Conservation (phyloP, 306 rosid genomes). For the Cucurbita moschata region DNA sequence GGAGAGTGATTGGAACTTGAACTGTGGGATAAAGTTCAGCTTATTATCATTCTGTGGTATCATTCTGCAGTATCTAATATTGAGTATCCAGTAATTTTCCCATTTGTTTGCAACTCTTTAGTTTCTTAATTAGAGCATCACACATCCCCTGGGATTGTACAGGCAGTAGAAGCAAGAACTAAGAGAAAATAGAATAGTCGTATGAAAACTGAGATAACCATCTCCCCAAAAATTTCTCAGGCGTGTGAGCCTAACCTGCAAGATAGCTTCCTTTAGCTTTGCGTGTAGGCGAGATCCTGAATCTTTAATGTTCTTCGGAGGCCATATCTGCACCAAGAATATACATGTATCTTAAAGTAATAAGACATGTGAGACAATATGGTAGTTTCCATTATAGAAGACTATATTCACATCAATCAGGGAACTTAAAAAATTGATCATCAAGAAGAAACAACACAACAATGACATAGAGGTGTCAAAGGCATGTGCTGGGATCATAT, state of each 20-base stretch:
- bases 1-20: not conserved
- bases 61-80: not conserved
- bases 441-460: not conserved
- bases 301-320: slow-evolving; percentile 90
- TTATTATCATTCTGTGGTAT: not conserved
- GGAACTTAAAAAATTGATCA: not conserved
- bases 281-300: slow-evolving; percentile 83
- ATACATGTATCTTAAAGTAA: not conserved
- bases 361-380: not conserved
- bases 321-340: slow-evolving; percentile 75
- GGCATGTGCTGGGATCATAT: not conserved
- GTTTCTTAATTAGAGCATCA: not conserved
- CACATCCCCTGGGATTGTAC: not conserved
- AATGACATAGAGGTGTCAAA: not conserved
- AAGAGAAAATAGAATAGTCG: not conserved
- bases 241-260: slow-evolving; percentile 42
- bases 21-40: not conserved
- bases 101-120: not conserved
- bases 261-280: slow-evolving; percentile 80
- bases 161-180: not conserved
- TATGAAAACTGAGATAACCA: not conserved
- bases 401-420: not conserved
- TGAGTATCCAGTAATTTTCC: not conserved
- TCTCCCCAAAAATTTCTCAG: not conserved
- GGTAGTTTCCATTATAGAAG: not conserved